phyloP scores from a whole-genome alignment of 768 basidiomycete species.

The Kondoa malvinella region DNA sequence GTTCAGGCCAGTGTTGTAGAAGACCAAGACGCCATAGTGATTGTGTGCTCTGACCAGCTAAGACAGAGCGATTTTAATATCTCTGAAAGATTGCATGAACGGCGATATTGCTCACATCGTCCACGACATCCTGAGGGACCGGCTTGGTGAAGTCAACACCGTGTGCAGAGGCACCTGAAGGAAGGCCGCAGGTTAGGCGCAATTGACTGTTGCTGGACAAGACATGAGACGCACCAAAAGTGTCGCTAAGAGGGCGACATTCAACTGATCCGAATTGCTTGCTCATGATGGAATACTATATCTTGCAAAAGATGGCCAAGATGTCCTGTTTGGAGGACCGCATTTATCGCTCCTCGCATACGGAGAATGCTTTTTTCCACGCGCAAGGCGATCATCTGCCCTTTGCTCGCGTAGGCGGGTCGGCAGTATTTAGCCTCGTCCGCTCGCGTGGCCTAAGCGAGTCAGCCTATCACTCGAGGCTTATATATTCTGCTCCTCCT shows the following conservation, averaged over 20 bases:
- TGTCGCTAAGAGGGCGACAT: neutral
- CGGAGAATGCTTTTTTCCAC: too few species aligned
- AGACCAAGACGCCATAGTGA: slow-evolving; percentile 29
- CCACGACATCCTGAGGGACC: slow-evolving; percentile 23
- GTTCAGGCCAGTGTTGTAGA: slow-evolving; percentile 29
- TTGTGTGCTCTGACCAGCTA: slow-evolving; percentile 12
- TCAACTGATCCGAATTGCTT: neutral
- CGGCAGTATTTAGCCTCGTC: too few species aligned
- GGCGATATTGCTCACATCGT: slow-evolving; percentile 15
- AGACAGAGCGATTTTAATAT: neutral
- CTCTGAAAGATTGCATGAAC: neutral
- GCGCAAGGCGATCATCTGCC: too few species aligned
- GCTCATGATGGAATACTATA: neutral
- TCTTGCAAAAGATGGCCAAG: neutral
- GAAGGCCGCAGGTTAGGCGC: neutral
- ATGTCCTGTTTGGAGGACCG: too few species aligned
- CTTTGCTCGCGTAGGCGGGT: too few species aligned
- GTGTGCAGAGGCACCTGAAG: slow-evolving; percentile 24
- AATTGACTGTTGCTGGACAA: too few species aligned
- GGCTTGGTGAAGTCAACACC: slow-evolving; percentile 30
- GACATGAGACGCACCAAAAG: too few species aligned
- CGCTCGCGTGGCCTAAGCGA: too few species aligned
- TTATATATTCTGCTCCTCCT: too few species aligned
- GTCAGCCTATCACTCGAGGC: too few species aligned
- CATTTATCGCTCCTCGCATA: too few species aligned